phyloP scores from a whole-genome alignment of 2,329 filamentous ascomycete genomes.

The Penicillium sumatraense region DNA sequence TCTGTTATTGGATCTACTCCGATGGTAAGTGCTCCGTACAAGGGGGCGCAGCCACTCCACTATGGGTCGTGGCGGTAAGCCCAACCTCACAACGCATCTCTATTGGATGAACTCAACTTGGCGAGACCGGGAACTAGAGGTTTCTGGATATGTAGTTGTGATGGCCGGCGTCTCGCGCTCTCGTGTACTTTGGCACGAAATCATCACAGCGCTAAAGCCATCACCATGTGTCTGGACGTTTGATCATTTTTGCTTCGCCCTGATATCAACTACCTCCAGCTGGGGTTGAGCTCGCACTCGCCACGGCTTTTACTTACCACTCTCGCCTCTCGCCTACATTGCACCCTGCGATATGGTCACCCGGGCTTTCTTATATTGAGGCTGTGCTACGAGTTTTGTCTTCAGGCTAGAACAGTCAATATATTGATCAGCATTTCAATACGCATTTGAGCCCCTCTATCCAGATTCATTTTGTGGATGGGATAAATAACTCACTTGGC shows the following conservation, averaged over 20 bases:
- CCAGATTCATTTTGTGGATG: background rate
- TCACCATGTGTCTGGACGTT: background rate
- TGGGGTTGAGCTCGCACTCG: background rate
- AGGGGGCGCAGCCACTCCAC: slow-evolving; percentile 17
- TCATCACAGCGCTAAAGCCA: background rate
- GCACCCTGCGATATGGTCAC: background rate
- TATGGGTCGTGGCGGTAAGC: slow-evolving; percentile 12
- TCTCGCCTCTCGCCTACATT: too few species aligned
- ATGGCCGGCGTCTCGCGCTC: background rate
- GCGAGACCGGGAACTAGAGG: slow-evolving; percentile 4
- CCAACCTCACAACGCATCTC: slow-evolving; percentile 5
- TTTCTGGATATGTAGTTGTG: background rate
- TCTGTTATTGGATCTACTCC: slow-evolving; percentile 12
- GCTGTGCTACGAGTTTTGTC: background rate
- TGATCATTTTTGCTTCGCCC: background rate
- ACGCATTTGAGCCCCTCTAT: background rate
- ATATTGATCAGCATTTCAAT: background rate
- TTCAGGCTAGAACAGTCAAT: background rate
- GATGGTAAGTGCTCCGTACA: background rate
- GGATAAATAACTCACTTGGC: slow-evolving; percentile 7
- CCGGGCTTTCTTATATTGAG: background rate
- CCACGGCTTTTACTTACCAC: background rate
- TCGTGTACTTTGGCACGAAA: background rate
- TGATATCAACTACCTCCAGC: background rate
- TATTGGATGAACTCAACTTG: slow-evolving; percentile 7